Evolutionary conservation across 1,284 basidiomycete genomes (phyloP), one percentile per base, ranked within the genome.

Genomic region (Porogramme epimiltina): DNA sequence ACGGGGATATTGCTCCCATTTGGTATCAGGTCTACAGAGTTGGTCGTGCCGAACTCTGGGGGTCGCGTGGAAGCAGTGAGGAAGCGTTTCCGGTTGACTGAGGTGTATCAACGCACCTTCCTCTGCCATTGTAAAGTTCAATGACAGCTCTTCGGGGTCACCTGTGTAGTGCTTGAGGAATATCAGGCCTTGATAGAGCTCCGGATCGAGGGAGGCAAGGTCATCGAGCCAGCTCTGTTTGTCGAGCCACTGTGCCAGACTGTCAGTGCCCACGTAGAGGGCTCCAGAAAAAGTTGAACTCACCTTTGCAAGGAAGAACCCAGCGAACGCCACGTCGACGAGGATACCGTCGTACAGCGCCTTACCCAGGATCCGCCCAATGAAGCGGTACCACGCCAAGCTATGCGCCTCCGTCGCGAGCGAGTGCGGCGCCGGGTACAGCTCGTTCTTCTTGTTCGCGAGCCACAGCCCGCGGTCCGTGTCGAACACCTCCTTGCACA

Each of bases 261-360:
- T 24, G 41, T 40, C 24, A 46, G 48, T 42, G 23, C 9, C 34
- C 28, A 31, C 28, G 28, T 8, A 8, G 9, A 31, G 28, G 15
- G 28, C 9, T 31, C 9, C 28, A 31, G 8, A 8, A 15, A 31
- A 44, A 36, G 40, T 28, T 26, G 22, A 54, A 56, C 73, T 53
- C 54, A 89, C 87, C 79, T 95, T 95, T 13, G 89, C 85, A 33
- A 96, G 77, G 81, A 99, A 99, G 76, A 99, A 99, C 8, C 87
- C 85, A 1, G 97, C 95, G 71, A 99, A 98, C 1, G 90, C 90
- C 4, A 96, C 91, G 62, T 98, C 94, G n/a, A 97, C 87, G 6
- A 99, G 77, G 45, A 99, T 98, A 2, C 95, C 95, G 49, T 98
- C 93, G 67, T 99, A 99, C 63, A 99, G 78, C 0, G 96, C 96